Evolutionary conservation across 495 filamentous ascomycete genomes (phyloP), one percentile per base, ranked within the genome.

Genomic region (Daldinia vernicosa): DNA sequence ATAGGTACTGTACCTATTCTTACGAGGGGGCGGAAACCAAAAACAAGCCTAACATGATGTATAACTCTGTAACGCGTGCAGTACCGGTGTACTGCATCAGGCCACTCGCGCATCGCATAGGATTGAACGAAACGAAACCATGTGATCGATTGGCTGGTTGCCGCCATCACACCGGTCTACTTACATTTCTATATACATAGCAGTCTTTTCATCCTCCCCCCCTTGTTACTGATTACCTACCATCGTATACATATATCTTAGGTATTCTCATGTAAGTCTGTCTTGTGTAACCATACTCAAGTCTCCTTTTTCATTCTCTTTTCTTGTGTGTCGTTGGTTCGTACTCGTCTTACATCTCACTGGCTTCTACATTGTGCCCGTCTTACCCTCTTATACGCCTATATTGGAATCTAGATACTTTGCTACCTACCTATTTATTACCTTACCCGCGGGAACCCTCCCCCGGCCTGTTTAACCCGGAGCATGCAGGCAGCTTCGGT

Each of bases 141-240:
- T 63, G 47, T 63, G 54, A 61, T 57, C 64, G 8, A 66, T 60
- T 72, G 67, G 50, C 60, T 60, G 60, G 53, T 64, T 72, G 65
- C 51, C 65, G 70, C 60, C 60, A 65, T 60, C 64, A 72, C 69
- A 72, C 69, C 69, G 69, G 69, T 65, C 39, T 50, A 54, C 26
- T 51, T 26, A 32, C 5, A 56, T 53, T 9, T 50, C 27, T 62
- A 14, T 7, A 27, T 27, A 27, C 26, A n/a, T n/a, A n/a, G n/a
- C 43, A 50, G 6, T 47, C 17, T n/a, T 37, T 4, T 19, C 8
- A 47, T 6, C 17, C 17, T 47, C 24, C 11, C 17, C n/a, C 52
- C 67, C 55, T 17, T 47, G 14, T 27, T 52, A 55, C 37, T 47
- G 47, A 54, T 63, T 33, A 50, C 50, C 45, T 47, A 47, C 8